Evolutionary conservation across 495 filamentous ascomycete genomes (phyloP).

Genomic region (Pyronema omphalodes): DNA sequence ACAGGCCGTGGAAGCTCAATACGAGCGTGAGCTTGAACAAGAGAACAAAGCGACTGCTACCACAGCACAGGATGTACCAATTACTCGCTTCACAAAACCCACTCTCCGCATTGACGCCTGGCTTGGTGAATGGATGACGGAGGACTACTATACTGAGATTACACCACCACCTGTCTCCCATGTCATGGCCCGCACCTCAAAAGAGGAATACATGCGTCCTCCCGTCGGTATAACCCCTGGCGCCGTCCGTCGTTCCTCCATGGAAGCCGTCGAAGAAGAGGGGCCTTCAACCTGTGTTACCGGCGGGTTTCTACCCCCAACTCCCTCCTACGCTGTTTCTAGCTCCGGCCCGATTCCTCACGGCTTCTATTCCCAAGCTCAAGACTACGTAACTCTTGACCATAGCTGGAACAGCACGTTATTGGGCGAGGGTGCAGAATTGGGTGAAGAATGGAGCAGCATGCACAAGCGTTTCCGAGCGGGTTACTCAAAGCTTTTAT

Average conservation of each 20-base stretch:
- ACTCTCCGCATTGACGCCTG: conserved; percentile 73
- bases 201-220: conserved; percentile 16
- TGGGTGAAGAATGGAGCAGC: conserved; percentile 81
- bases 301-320: conserved; percentile 44
- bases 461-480: conserved; percentile 82
- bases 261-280: conserved; percentile 1
- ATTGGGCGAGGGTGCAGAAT: conserved; percentile 75
- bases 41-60: not conserved
- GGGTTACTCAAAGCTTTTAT: conserved; percentile 60
- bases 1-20: conserved; percentile 18
- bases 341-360: conserved; percentile 59
- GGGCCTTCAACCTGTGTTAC: conserved; percentile 14
- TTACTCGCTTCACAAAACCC: conserved; percentile 30
- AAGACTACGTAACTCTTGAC: conserved; percentile 67
- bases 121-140: conserved; percentile 86
- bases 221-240: conserved; percentile 3
- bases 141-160: conserved; percentile 82
- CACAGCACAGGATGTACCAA: not conserved
- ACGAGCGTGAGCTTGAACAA: conserved; percentile 1
- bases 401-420: conserved; percentile 91
- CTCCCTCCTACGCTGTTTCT: conserved; percentile 69
- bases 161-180: conserved; percentile 71
- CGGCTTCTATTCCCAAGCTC: conserved; percentile 82
- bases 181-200: conserved; percentile 2
- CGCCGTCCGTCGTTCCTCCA: not conserved